Conservation (phyloP, 192 early-diverging fungal genomes). For the Linnemannia elongata region DNA sequence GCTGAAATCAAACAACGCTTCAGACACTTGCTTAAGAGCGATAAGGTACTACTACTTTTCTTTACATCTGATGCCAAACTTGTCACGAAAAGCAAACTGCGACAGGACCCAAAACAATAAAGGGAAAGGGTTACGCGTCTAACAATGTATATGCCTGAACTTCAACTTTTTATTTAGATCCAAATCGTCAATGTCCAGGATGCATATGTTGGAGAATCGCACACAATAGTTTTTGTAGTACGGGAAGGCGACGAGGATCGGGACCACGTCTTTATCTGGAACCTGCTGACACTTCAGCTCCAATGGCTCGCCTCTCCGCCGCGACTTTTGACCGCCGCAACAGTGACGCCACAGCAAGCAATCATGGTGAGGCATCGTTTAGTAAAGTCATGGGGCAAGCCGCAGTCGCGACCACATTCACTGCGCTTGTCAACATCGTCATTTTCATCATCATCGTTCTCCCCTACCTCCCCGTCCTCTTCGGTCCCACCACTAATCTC, state of each 20-base stretch:
- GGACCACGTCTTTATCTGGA: constrained; percentile 55
- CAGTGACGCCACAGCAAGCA: constrained; percentile 54
- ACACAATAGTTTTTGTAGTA: constrained; percentile 40
- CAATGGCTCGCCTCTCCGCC: constrained; percentile 43
- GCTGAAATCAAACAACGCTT: constrained; percentile 42
- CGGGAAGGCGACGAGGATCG: constrained; percentile 37
- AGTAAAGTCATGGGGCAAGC: constrained; percentile 56
- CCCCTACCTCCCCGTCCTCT: not conserved
- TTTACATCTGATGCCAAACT: not conserved
- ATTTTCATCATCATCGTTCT: constrained; percentile 16
- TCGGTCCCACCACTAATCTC: constrained; percentile 45
- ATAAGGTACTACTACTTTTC: constrained; percentile 27
- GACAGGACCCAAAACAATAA: not conserved
- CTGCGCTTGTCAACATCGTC: not conserved
- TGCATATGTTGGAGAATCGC: constrained; percentile 49
- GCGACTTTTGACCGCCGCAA: constrained; percentile 46
- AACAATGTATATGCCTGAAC: not conserved
- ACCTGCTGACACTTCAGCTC: constrained; percentile 43
- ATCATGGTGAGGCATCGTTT: constrained; percentile 60
- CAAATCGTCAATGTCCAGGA: constrained; percentile 52
- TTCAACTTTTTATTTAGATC: constrained; percentile 17
- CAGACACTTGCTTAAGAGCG: constrained; percentile 12
- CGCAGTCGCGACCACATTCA: not conserved
- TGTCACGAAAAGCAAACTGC: not conserved
- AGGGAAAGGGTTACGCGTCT: not conserved